Evolutionary conservation across 108 stramenopile species (phyloP).

Genomic region (Epipyxis sp.): DNA sequence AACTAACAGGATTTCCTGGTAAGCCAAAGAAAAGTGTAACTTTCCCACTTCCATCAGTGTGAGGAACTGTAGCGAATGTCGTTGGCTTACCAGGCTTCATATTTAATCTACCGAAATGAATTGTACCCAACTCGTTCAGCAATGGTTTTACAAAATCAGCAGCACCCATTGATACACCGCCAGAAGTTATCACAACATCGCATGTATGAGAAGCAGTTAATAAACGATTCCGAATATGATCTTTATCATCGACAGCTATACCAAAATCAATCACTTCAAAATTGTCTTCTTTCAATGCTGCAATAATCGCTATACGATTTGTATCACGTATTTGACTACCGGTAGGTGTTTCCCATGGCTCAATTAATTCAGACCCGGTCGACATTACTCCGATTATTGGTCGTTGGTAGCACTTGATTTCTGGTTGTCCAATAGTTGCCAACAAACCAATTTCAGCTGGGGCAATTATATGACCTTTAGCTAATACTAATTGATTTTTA

Average conservation of each 20-base stretch:
- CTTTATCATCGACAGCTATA: slow-evolving; percentile 59
- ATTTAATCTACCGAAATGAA: slow-evolving; percentile 81
- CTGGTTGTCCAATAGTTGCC: slow-evolving; percentile 40
- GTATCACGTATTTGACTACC: slow-evolving; percentile 70
- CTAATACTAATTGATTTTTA: slow-evolving; percentile 35
- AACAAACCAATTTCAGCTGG: slow-evolving; percentile 49
- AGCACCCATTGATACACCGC: slow-evolving; percentile 66
- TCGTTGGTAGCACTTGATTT: slow-evolving; percentile 13
- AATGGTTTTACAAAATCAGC: slow-evolving; percentile 74
- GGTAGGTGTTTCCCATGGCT: slow-evolving; percentile 29
- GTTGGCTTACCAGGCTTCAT: slow-evolving; percentile 98
- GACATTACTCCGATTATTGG: slow-evolving; percentile 65
- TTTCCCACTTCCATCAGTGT: background rate
- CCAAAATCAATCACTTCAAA: slow-evolving; percentile 74
- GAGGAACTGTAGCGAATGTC: slow-evolving; percentile 68
- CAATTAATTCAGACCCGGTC: slow-evolving; percentile 72
- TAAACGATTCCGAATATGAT: slow-evolving; percentile 30
- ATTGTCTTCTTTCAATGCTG: slow-evolving; percentile 50
- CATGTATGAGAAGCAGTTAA: slow-evolving; percentile 35
- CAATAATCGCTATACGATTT: slow-evolving; percentile 76
- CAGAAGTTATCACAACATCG: slow-evolving; percentile 85
- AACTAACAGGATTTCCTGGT: slow-evolving; percentile 94
- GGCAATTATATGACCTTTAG: slow-evolving; percentile 15
- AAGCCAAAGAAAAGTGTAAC: slow-evolving; percentile 60
- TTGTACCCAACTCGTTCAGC: slow-evolving; percentile 63